Base-by-base conservation (phyloP, 2,329 filamentous ascomycete genomes). In the Colletotrichum sp. region DNA sequence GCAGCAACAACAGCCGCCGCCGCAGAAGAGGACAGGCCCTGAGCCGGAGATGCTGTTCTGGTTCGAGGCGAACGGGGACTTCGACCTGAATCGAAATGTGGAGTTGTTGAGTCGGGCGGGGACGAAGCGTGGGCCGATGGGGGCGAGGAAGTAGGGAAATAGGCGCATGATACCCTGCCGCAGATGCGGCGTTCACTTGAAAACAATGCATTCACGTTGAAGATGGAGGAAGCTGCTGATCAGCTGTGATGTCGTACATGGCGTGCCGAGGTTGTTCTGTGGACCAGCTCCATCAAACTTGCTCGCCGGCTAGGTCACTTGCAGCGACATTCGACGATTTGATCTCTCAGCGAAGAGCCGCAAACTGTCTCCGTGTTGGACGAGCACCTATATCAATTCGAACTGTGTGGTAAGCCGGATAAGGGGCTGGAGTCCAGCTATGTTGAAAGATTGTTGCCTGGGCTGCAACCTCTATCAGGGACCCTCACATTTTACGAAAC, bases 21-120 rank as follows among this genome's bases (percentile, higher is more conserved):
- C 78, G 15, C 81, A 81, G 8, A 82, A 80, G 32, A 30, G 34
- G 7, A 71, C 62, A 28, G 86, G 83, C 0, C 83, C 86, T 2
- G 86, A 89, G 79, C 87, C 85, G 18, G 89, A 90, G 79, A 85
- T 87, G 71, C 66, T 89, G 69, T 81, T 90, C 39, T 89, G 87
- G 87, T 87, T 89, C 73, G 83, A 82, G 26, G 82, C 85, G 16
- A 82, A 86, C 55, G 88, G 87, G 5, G 86, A 89, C 76, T 85
- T 86, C 73, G 84, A 87, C 18, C 79, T 90, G 67, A 87, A 88
- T 32, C 80, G 78, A 8, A 88, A 89, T 55, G 82, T 90, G 24
- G 87, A 89, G 69, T 86, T 84, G 63, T 83, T 84, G 79, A 82
- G 84, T 57, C 86, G 85, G 77, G 76, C 75, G 8, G 83, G 80